Percentiles rank a stretch among this genome's conserved stretches.
Evolutionary conservation across 441 rosid genomes (phyloP).

Genomic region (Populus hybrid): DNA sequence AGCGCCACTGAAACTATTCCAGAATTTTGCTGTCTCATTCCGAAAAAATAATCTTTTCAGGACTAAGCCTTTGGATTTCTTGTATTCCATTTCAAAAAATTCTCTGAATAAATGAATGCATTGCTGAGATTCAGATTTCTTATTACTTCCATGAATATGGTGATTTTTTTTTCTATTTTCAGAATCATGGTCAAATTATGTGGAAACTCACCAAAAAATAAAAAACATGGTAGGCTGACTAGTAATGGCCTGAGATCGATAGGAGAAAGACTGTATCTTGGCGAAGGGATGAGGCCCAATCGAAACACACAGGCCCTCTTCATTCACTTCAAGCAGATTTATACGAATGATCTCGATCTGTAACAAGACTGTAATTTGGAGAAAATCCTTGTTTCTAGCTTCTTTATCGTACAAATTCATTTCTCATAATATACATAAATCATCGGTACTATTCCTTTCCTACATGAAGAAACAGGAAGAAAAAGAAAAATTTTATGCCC

Average conservation of each 20-base stretch:
- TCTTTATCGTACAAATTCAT: neutral
- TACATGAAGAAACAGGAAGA: constrained; percentile 1
- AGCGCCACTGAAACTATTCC: too few species aligned
- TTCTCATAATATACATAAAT: neutral
- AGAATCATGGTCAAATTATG: too few species aligned
- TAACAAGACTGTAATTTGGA: neutral
- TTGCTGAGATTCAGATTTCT: too few species aligned
- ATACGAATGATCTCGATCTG: neutral
- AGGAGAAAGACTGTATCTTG: neutral
- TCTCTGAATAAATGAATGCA: too few species aligned
- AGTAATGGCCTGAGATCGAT: neutral
- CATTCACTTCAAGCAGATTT: neutral
- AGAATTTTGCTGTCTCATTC: too few species aligned
- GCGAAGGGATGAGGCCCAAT: neutral
- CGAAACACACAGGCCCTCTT: neutral
- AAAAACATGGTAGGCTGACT: too few species aligned
- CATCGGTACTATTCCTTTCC: neutral
- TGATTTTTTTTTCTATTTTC: too few species aligned
- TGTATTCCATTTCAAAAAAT: too few species aligned
- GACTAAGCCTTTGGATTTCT: too few species aligned
- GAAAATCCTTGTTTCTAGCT: neutral
- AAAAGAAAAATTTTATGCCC: neutral
- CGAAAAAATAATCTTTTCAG: too few species aligned
- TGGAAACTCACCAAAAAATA: too few species aligned
- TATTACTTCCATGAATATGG: too few species aligned